Percentiles rank a stretch among this genome's conserved stretches.
phyloP scores from a whole-genome alignment of 805 yeast species.

The Lachancea meyersii region DNA sequence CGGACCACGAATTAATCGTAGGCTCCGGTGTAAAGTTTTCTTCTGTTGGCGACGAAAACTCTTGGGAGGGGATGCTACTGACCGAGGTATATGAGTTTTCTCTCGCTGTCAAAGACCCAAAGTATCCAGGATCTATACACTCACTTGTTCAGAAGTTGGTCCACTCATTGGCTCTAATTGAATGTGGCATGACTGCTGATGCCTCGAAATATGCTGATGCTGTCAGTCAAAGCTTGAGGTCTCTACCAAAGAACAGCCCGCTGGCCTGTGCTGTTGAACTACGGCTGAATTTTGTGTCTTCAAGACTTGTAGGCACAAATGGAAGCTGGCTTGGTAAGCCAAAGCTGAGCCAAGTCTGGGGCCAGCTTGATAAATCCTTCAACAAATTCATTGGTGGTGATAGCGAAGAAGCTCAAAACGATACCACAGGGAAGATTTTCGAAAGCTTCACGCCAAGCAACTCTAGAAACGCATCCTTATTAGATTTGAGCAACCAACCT shows the following conservation, averaged over 20 bases:
- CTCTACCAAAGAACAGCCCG: constrained; percentile 34
- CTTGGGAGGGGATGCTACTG: constrained; percentile 45
- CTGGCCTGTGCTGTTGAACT: constrained; percentile 32
- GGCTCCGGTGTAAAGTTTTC: constrained; percentile 35
- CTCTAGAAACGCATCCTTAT: constrained; percentile 48
- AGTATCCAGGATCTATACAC: constrained; percentile 41
- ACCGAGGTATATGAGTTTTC: constrained; percentile 67
- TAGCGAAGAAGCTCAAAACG: constrained; percentile 32
- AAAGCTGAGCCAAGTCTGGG: constrained; percentile 79
- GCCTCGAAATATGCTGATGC: constrained; percentile 61
- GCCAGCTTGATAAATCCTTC: constrained; percentile 74
- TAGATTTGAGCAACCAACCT: constrained; percentile 30
- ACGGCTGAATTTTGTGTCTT: constrained; percentile 36
- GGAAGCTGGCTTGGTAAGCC: constrained; percentile 78
- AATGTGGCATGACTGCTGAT: constrained; percentile 49
- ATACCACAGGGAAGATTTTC: constrained; percentile 48
- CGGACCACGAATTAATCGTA: constrained; percentile 25
- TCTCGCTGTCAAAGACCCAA: constrained; percentile 28
- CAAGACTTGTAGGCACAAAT: constrained; percentile 44
- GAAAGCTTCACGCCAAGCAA: constrained; percentile 64
- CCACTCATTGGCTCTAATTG: constrained; percentile 67
- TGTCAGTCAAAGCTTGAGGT: constrained; percentile 37
- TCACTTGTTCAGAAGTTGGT: constrained; percentile 53
- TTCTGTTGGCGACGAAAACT: constrained; percentile 34
- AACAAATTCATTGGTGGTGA: constrained; percentile 84